Conservation (phyloP, 179 eudicot species). For the Sideroxylon spinosum region DNA sequence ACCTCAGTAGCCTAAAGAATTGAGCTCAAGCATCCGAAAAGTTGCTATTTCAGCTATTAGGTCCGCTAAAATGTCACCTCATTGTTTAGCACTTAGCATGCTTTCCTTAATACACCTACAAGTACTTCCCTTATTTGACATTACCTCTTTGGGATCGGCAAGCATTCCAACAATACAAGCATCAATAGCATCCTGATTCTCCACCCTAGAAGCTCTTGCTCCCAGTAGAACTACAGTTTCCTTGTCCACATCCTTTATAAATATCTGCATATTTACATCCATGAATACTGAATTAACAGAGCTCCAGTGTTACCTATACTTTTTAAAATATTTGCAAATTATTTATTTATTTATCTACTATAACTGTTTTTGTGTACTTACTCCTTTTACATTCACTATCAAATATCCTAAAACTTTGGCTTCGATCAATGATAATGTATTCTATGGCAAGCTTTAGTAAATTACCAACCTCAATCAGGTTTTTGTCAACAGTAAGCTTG, state of each 20-base stretch:
- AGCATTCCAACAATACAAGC: constrained; percentile 80
- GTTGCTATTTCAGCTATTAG: constrained; percentile 5
- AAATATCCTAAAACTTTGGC: neutral
- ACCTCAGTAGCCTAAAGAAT: neutral
- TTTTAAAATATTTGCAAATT: neutral
- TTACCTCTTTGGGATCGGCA: constrained; percentile 75
- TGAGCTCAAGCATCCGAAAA: neutral
- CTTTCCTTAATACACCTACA: neutral
- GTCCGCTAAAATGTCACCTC: neutral
- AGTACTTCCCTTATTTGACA: neutral
- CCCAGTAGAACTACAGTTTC: constrained; percentile 48
- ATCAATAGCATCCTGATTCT: constrained; percentile 87
- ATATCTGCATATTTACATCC: constrained; percentile 34
- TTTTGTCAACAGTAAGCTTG: constrained; percentile 67
- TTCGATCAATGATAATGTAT: neutral
- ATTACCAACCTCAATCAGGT: constrained; percentile 54
- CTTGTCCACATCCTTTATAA: constrained; percentile 45
- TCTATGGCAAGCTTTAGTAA: neutral
- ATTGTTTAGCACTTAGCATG: neutral
- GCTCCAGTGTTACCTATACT: neutral
- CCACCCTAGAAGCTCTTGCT: constrained; percentile 84
- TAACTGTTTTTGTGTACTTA: neutral
- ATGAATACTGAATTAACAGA: neutral
- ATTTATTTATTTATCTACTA: neutral
- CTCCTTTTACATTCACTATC: neutral